Percentiles rank a stretch among this genome's conserved stretches.
These are phyloP conservation scores for Melampsora abietis-canadensis DNA, from an alignment of 1,284 basidiomycete species.

Conservation along the genomic window DNA sequence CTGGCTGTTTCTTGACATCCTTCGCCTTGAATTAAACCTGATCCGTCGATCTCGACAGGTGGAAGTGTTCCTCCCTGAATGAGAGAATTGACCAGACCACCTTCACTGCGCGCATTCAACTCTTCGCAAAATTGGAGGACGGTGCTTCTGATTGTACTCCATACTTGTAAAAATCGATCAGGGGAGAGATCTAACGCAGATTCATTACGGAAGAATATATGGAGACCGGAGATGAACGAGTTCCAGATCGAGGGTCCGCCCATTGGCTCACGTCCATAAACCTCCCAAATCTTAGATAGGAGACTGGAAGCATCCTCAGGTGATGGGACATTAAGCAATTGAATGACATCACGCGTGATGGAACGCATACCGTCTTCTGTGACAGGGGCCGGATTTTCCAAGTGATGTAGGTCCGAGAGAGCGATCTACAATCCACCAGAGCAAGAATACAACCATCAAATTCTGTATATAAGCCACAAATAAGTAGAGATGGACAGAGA, in stretches of 20 bases:
- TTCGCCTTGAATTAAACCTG: too few relatives aligned
- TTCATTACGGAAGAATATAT: conserved; percentile 20
- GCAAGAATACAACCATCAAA: conserved; percentile 12
- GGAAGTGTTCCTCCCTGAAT: conserved; percentile 14
- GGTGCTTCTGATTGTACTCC: conserved; percentile 9
- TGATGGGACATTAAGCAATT: conserved; percentile 26
- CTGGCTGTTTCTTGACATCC: background rate
- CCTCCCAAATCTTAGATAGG: conserved; percentile 28
- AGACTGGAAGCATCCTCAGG: conserved; percentile 19
- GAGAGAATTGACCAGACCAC: conserved; percentile 23
- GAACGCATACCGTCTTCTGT: conserved; percentile 9
- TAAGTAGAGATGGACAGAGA: too few relatives aligned
- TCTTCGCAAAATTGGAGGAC: conserved; percentile 40
- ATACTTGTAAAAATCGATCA: background rate
- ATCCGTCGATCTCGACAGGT: conserved; percentile 1
- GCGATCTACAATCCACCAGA: too few relatives aligned
- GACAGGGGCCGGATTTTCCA: too few relatives aligned
- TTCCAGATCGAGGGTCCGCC: conserved; percentile 34
- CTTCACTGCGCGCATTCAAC: conserved; percentile 31
- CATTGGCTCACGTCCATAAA: conserved; percentile 30
- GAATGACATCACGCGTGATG: conserved; percentile 27
- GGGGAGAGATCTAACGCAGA: background rate
- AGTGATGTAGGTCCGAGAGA: too few relatives aligned
- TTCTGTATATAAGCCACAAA: too few relatives aligned
- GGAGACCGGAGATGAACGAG: conserved; percentile 23